Percentiles rank a stretch among this genome's conserved stretches.
Evolutionary conservation across 441 rosid genomes (phyloP).

Genomic region (Brassica balearica): DNA sequence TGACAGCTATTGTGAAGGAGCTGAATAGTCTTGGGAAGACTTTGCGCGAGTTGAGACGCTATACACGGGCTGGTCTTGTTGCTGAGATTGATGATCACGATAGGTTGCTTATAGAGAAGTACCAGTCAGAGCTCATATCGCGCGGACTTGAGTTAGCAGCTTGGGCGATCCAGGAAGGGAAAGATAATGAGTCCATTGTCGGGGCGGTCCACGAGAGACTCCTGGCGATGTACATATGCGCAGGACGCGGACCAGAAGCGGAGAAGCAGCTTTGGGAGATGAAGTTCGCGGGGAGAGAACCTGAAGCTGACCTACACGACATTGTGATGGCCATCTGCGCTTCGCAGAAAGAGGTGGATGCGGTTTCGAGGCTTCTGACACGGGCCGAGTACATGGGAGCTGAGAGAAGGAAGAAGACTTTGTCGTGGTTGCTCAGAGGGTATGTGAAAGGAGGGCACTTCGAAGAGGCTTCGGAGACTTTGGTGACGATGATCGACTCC

Average conservation of each 20-base stretch:
- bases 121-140: conserved; percentile 73
- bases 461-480: conserved; percentile 74
- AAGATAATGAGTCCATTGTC: conserved; percentile 49
- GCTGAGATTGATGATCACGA: conserved; percentile 65
- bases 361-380: conserved; percentile 67
- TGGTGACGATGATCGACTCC: conserved; percentile 72
- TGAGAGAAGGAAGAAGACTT: conserved; percentile 62
- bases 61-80: conserved; percentile 61
- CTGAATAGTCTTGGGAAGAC: conserved; percentile 77
- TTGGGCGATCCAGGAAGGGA: conserved; percentile 77
- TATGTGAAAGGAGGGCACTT: conserved; percentile 84
- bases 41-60: conserved; percentile 69
- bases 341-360: conserved; percentile 67
- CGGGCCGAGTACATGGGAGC: conserved; percentile 58
- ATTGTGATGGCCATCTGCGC: conserved; percentile 90
- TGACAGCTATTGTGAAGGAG: conserved; percentile 97
- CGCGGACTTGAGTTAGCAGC: conserved; percentile 62
- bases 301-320: conserved; percentile 79
- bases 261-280: conserved; percentile 91
- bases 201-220: conserved; percentile 86
- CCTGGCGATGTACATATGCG: conserved; percentile 85
- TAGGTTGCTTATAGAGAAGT: conserved; percentile 59
- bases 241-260: conserved; percentile 81
- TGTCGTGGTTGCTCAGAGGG: conserved; percentile 88
- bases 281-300: conserved; percentile 83